Evolutionary conservation across 257 asterid species (phyloP).

Genomic region (Solanum clarkiae): DNA sequence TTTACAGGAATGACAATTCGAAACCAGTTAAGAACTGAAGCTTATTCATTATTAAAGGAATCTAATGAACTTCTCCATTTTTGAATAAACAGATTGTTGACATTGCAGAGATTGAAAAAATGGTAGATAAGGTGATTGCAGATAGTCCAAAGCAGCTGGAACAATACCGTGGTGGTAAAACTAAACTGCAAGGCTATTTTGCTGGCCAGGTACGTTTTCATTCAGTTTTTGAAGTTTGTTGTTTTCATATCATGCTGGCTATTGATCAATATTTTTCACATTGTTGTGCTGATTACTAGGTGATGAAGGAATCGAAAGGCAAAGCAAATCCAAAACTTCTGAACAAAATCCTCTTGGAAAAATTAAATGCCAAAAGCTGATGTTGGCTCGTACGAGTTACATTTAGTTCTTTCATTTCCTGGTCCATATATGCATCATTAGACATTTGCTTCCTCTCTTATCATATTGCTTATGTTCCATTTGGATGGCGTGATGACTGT

Average conservation of each 20-base stretch:
- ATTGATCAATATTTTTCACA: not conserved
- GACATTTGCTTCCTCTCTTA: not conserved
- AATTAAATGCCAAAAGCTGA: constrained; percentile 50
- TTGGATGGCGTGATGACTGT: not conserved
- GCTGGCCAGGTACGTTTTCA: constrained; percentile 79
- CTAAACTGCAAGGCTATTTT: constrained; percentile 84
- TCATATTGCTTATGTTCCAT: not conserved
- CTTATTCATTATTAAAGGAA: not conserved
- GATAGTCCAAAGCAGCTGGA: constrained; percentile 77
- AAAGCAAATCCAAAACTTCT: constrained; percentile 83
- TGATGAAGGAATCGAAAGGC: constrained; percentile 91
- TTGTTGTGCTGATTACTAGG: constrained; percentile 20
- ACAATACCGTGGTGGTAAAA: constrained; percentile 84
- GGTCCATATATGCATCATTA: not conserved
- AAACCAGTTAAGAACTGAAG: not conserved
- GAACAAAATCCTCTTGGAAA: constrained; percentile 73
- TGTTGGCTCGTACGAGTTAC: not conserved
- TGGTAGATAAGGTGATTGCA: constrained; percentile 74
- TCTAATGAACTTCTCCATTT: not conserved
- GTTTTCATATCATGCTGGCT: not conserved
- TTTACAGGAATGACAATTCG: not conserved
- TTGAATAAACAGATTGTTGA: constrained; percentile 53
- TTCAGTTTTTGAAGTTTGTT: not conserved
- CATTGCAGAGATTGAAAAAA: constrained; percentile 75
- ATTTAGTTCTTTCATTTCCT: not conserved